These are phyloP conservation scores for Aspergillus olivimuriae DNA, from an alignment of 495 filamentous ascomycete genomes.

Conservation along the genomic window DNA sequence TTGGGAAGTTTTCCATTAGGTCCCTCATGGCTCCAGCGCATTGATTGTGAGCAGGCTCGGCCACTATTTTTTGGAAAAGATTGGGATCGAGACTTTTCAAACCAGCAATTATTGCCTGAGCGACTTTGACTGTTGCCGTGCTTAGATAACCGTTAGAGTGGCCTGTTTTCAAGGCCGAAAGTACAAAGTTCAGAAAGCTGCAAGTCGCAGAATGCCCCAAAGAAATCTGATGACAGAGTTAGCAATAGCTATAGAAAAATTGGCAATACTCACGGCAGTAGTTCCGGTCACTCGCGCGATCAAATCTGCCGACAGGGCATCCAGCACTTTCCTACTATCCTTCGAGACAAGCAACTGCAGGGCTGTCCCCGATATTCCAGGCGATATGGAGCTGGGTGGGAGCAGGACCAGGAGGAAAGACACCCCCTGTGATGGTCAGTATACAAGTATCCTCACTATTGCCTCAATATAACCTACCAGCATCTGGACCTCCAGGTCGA, in stretches of 20 bases:
- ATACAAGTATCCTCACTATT: background rate
- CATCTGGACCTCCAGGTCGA: conserved; percentile 36
- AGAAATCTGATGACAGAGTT: conserved; percentile 8
- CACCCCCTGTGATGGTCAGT: conserved; percentile 28
- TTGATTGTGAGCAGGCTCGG: conserved; percentile 9
- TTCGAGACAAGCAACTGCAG: conserved; percentile 25
- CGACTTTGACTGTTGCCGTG: conserved; percentile 18
- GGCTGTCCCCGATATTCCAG: conserved; percentile 19
- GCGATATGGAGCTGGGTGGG: conserved; percentile 15
- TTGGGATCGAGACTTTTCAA: conserved; percentile 13
- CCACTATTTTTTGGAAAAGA: conserved; percentile 2
- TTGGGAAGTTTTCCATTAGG: conserved; percentile 20
- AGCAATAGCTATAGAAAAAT: background rate
- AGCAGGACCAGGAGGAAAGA: conserved; percentile 30
- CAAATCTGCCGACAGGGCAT: conserved; percentile 15
- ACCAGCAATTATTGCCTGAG: conserved; percentile 18
- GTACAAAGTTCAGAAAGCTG: conserved; percentile 18
- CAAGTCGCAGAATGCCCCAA: conserved; percentile 18
- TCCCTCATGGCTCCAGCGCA: conserved; percentile 12
- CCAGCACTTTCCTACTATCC: conserved; percentile 16
- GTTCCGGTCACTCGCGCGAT: conserved; percentile 20
- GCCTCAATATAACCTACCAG: conserved; percentile 27
- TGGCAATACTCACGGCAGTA: conserved; percentile 19
- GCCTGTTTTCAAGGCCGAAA: conserved; percentile 16
- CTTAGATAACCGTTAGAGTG: background rate